phyloP scores from a whole-genome alignment of 768 basidiomycete species.

The Polyporus arcularius region DNA sequence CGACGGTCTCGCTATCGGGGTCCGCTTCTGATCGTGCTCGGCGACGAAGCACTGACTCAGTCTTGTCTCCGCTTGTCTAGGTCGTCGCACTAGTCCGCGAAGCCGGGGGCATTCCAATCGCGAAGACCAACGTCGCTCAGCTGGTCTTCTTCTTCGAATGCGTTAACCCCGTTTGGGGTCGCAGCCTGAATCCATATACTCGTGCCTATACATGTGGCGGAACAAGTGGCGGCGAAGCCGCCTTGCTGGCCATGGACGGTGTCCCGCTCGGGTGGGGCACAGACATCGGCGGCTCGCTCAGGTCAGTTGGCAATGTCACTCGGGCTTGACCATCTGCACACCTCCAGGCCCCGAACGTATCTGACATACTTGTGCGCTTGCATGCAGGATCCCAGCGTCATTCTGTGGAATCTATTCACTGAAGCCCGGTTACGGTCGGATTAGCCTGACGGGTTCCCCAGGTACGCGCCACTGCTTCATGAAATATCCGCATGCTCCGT shows the following conservation, averaged over 20 bases:
- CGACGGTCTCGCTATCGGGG: too few relatives aligned
- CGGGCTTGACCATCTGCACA: neutral
- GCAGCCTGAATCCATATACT: constrained; percentile 68
- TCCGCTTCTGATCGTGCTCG: neutral
- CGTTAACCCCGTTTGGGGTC: constrained; percentile 76
- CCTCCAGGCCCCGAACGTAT: neutral
- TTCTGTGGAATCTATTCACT: constrained; percentile 80
- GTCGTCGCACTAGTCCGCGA: constrained; percentile 54
- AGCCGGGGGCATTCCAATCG: constrained; percentile 80
- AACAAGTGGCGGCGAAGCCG: constrained; percentile 82
- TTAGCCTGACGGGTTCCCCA: constrained; percentile 30
- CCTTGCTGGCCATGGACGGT: constrained; percentile 77
- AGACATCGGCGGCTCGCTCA: constrained; percentile 82
- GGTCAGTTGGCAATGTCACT: constrained; percentile 1
- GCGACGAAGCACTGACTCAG: neutral
- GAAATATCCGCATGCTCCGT: neutral
- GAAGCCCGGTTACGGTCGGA: constrained; percentile 65
- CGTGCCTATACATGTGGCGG: constrained; percentile 56
- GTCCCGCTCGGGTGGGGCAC: constrained; percentile 77
- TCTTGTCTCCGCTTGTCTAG: constrained; percentile 33
- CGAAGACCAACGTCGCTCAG: constrained; percentile 92
- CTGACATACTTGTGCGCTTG: neutral
- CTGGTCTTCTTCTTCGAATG: constrained; percentile 86
- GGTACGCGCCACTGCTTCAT: neutral
- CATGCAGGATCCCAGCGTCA: constrained; percentile 68